Conservation (phyloP, 768 basidiomycete genomes). For the button mushroom (Agaricus bisporus) region DNA sequence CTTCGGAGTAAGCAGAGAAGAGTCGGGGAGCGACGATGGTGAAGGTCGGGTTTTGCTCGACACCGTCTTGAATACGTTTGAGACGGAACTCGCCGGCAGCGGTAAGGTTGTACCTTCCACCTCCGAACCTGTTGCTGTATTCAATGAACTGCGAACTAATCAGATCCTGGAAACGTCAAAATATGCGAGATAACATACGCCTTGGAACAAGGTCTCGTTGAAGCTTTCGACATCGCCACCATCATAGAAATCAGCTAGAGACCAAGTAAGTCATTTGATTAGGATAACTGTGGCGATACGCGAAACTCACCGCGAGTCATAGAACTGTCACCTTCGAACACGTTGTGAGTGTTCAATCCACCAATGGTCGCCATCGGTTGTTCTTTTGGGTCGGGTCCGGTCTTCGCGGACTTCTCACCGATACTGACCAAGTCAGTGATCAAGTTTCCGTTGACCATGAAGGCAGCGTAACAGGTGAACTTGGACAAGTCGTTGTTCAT, state of each 20-base stretch:
- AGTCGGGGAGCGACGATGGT: conserved; percentile 11
- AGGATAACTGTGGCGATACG: too few species aligned
- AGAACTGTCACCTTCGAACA: conserved; percentile 13
- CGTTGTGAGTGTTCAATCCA: conserved; percentile 14
- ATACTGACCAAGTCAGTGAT: conserved; percentile 15
- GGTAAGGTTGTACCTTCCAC: conserved; percentile 14
- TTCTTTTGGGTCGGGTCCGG: conserved; percentile 12
- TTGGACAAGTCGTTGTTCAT: conserved; percentile 13
- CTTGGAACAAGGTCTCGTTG: conserved; percentile 15
- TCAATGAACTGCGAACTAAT: conserved; percentile 7
- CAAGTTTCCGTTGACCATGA: conserved; percentile 14
- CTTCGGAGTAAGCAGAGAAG: conserved; percentile 14
- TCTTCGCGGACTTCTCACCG: conserved; percentile 12
- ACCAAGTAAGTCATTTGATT: background rate
- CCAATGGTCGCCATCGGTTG: conserved; percentile 13
- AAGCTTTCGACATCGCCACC: conserved; percentile 16
- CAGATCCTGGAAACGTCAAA: background rate
- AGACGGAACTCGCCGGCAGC: conserved; percentile 13
- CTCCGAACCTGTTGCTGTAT: conserved; percentile 15
- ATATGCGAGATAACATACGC: conserved; percentile 4
- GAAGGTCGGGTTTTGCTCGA: conserved; percentile 16
- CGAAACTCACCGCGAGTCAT: conserved; percentile 8
- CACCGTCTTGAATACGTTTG: conserved; percentile 15
- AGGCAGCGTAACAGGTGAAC: conserved; percentile 13
- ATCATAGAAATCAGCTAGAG: background rate